Base-by-base conservation (phyloP, 164 flowering plant species). In the Kalanchoe fedtschenkoi region DNA sequence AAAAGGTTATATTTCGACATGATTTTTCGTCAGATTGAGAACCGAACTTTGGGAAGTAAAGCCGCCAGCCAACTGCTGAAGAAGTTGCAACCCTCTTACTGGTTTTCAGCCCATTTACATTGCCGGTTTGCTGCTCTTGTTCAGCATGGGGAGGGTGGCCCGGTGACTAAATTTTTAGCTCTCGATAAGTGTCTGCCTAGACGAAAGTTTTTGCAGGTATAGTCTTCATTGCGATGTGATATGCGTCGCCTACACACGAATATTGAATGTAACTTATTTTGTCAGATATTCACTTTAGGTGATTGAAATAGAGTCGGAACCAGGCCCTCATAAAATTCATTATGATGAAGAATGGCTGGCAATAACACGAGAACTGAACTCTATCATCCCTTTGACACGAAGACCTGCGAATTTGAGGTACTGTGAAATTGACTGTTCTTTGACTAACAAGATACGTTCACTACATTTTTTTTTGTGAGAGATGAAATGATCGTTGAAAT, bases 331-430 rank as follows among this genome's bases (percentile, higher is more conserved):
- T 77, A 89, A 88, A 70, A 76, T 93, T 67, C 80, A 74, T 39
- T 91, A 87, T 76, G 99, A 93, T 73, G 99, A 93, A 77, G 96
- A 93, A 66, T 93, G 99, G 99, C 76, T 93, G 22, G 88, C 95
- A 11, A 87, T 93, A 70, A 88, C 97, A 34, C 66, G 77, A 73
- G 79, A 71, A 58, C 81, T 73, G 66, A 81, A 90, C 58, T 70
- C 77, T 42, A 58, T 80, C 66, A 75, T 91, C 66, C 97, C 96
- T 54, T 64, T 79, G 43, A 80, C 89, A 10, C 62, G 56, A 17
- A 70, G 22, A 60, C 63, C 61, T 55, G 75, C 78, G 66, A 70
- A 75, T 62, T 81, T 84, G 58, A 67, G 88, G 96, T 85, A 34
- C 70, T 26, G 21, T 51, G 56, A 21, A n/a, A n/a, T n/a, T n/a